phyloP scores from a whole-genome alignment of 768 basidiomycete genomes.

The Trametes punicea region DNA sequence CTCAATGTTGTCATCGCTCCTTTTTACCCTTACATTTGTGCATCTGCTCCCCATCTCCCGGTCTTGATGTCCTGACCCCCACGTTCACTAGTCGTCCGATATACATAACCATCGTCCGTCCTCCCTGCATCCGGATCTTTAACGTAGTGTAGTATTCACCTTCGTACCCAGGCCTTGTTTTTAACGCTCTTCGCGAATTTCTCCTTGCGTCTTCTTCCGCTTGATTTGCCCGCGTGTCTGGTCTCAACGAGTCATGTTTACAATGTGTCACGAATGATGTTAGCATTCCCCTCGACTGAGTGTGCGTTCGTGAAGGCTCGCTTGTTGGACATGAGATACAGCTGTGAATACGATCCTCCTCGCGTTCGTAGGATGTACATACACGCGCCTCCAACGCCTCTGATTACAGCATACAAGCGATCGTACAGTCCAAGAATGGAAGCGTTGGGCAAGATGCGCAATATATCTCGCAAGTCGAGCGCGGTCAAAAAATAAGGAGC shows the following conservation, averaged over 20 bases:
- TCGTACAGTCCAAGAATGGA: too few relatives aligned
- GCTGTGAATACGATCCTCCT: too few relatives aligned
- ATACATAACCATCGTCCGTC: neutral
- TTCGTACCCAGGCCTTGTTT: slow-evolving; percentile 4
- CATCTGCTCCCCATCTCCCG: slow-evolving; percentile 1
- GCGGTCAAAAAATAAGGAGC: too few relatives aligned
- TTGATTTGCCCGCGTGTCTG: slow-evolving; percentile 11
- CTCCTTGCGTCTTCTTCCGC: neutral
- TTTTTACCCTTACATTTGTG: slow-evolving; percentile 12
- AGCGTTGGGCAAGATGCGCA: too few relatives aligned
- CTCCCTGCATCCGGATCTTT: slow-evolving; percentile 14
- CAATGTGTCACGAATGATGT: neutral
- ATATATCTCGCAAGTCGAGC: too few relatives aligned
- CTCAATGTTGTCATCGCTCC: slow-evolving; percentile 19
- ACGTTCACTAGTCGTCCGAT: neutral
- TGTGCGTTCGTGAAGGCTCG: too few relatives aligned
- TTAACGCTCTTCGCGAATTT: slow-evolving; percentile 12
- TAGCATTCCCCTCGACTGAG: neutral
- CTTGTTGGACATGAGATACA: too few relatives aligned
- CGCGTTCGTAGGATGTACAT: too few relatives aligned
- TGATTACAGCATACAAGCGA: too few relatives aligned
- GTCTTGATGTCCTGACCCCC: neutral
- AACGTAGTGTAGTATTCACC: slow-evolving; percentile 24
- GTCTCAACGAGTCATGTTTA: neutral
- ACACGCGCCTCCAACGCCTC: too few relatives aligned